A percentile compares a stretch with the other conserved stretches of the same genome.
These are phyloP conservation scores for Hanseniaspora jakobsenii DNA, from an alignment of 805 yeast genomes.

Conservation along the genomic window DNA sequence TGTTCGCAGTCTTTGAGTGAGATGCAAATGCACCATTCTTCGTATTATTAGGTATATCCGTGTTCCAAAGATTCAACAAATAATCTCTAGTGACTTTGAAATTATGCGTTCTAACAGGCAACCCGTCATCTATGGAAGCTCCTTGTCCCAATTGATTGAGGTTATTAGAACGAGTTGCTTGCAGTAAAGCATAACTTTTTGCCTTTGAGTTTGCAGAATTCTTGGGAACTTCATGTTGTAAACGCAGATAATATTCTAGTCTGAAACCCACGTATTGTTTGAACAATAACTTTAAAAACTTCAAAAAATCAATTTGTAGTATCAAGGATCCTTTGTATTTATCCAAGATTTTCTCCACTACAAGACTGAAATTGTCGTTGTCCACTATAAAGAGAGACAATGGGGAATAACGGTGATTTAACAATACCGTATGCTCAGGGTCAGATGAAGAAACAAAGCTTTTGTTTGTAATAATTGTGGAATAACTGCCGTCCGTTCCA, in stretches of 20 bases:
- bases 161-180: not conserved
- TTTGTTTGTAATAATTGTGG: constrained; percentile 19
- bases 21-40: too few relatives aligned
- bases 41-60: constrained; percentile 15
- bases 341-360: constrained; percentile 20
- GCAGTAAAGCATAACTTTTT: not conserved
- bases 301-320: constrained; percentile 28
- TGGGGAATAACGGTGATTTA: constrained; percentile 3
- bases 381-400: constrained; percentile 13
- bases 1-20: too few relatives aligned
- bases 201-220: not conserved
- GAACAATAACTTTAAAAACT: constrained; percentile 24
- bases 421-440: not conserved
- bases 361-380: constrained; percentile 7
- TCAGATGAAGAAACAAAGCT: constrained; percentile 4
- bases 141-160: too few relatives aligned
- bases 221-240: not conserved
- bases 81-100: constrained; percentile 9
- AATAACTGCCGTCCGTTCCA: too few relatives aligned
- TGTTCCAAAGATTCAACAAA: constrained; percentile 11
- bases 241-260: constrained; percentile 9
- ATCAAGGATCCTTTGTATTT: constrained; percentile 25
- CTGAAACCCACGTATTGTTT: constrained; percentile 20
- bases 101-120: constrained; percentile 7
- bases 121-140: too few relatives aligned